Percentiles rank a stretch among this genome's conserved stretches.
These are phyloP conservation scores for Xylariaceae sp. DNA, from an alignment of 2,329 filamentous ascomycete species.

Conservation along the genomic window DNA sequence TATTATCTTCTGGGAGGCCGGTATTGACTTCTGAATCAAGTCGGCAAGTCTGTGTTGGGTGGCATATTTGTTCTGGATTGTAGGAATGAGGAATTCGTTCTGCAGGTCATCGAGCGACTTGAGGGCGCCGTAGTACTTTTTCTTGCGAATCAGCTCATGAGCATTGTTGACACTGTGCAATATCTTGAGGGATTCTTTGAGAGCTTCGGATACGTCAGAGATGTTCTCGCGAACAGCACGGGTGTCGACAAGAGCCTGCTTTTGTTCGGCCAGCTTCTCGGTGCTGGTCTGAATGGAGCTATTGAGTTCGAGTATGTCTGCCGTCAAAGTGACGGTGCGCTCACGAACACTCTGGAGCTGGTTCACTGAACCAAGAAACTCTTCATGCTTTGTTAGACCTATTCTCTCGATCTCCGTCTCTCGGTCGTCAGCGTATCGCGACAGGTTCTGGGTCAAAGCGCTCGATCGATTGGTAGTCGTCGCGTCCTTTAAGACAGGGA, in stretches of 20 bases:
- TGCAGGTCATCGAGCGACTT: constrained; percentile 93
- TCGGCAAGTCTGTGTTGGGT: constrained; percentile 93
- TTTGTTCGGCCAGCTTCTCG: constrained; percentile 89
- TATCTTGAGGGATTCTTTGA: constrained; percentile 89
- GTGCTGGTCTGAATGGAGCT: constrained; percentile 94
- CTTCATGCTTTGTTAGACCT: constrained; percentile 92
- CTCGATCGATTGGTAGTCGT: constrained; percentile 68
- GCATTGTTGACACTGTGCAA: constrained; percentile 90
- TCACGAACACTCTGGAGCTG: constrained; percentile 89
- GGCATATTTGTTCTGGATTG: constrained; percentile 75
- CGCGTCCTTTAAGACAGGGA: constrained; percentile 90
- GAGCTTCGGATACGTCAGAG: constrained; percentile 80
- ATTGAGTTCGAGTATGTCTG: constrained; percentile 87
- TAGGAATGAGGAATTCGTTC: constrained; percentile 80
- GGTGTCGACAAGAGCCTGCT: constrained; percentile 89
- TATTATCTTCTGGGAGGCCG: constrained; percentile 85
- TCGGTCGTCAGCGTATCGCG: constrained; percentile 78
- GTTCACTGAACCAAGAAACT: constrained; percentile 90
- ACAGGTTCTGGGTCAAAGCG: constrained; percentile 72
- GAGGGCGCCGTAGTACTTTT: constrained; percentile 92
- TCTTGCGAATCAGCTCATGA: constrained; percentile 84
- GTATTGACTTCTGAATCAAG: constrained; percentile 93
- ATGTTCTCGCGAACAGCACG: constrained; percentile 92
- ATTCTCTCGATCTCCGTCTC: constrained; percentile 92
- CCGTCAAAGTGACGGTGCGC: constrained; percentile 81